A percentile compares a stretch with the other conserved stretches of the same genome.
Conservation (phyloP, 2,329 filamentous ascomycete genomes). For the Raffaelea albimanens region DNA sequence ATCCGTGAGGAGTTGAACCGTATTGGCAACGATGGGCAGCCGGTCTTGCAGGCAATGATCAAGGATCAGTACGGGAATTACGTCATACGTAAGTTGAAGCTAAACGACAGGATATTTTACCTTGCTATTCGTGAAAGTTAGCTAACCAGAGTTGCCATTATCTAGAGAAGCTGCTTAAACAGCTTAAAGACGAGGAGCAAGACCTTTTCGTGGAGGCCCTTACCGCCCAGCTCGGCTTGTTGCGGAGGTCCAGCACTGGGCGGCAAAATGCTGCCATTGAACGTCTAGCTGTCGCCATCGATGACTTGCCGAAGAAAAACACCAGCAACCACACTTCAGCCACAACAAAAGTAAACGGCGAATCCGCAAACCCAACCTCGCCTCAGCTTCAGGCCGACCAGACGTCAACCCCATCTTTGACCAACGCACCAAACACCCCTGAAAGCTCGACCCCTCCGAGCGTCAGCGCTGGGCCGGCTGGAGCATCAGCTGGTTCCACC, state of each 20-base stretch:
- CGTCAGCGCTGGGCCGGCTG: constrained; percentile 47
- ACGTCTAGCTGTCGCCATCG: constrained; percentile 33
- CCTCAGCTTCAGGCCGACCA: constrained; percentile 34
- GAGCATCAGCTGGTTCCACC: constrained; percentile 12
- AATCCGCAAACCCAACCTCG: constrained; percentile 17
- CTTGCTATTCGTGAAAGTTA: not conserved
- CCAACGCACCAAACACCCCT: constrained; percentile 60
- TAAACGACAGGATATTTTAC: no score
- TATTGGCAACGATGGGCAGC: constrained; percentile 54
- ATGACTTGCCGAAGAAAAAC: constrained; percentile 22
- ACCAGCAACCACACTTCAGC: not conserved
- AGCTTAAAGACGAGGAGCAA: constrained; percentile 51
- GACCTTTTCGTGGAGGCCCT: constrained; percentile 53
- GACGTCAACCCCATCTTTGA: constrained; percentile 55
- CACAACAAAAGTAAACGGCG: constrained; percentile 7
- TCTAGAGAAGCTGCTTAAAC: constrained; percentile 68
- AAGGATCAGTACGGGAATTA: constrained; percentile 93
- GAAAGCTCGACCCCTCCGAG: constrained; percentile 58
- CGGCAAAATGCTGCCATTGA: constrained; percentile 60
- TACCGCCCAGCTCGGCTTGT: constrained; percentile 47
- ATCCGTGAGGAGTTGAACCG: constrained; percentile 58
- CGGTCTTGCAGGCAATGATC: constrained; percentile 67
- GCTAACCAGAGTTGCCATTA: constrained; percentile 10
- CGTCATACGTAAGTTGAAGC: constrained; percentile 74
- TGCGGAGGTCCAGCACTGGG: constrained; percentile 56